These are phyloP conservation scores for Haplosporangium gracile DNA, from an alignment of 192 early-diverging fungal genomes.

Conservation along the genomic window DNA sequence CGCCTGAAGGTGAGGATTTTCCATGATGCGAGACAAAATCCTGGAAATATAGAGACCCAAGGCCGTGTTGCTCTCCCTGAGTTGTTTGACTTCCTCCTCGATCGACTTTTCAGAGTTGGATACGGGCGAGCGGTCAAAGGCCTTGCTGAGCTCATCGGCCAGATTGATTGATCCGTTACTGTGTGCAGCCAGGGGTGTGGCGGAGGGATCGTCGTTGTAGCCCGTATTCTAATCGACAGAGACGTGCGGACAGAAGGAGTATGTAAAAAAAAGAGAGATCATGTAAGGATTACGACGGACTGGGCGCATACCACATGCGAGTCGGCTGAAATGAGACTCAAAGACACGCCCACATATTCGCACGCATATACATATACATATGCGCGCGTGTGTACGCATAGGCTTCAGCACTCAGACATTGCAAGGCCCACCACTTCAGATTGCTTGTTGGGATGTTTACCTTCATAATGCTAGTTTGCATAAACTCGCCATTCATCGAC, in stretches of 20 bases:
- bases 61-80: conserved; percentile 77
- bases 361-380: no score
- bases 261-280: background rate
- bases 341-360: background rate
- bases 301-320: background rate
- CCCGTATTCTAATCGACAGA: conserved; percentile 26
- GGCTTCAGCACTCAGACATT: background rate
- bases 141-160: conserved; percentile 42
- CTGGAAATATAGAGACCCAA: conserved; percentile 82
- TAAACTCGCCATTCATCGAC: conserved; percentile 85
- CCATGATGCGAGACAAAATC: conserved; percentile 80
- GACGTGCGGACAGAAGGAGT: background rate
- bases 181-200: background rate
- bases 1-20: conserved; percentile 64
- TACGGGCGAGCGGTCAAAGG: conserved; percentile 14
- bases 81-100: conserved; percentile 69
- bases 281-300: background rate
- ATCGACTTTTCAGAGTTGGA: conserved; percentile 6
- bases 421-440: background rate
- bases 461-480: conserved; percentile 71
- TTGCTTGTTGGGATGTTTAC: conserved; percentile 44
- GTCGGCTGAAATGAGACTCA: background rate
- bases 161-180: conserved; percentile 48
- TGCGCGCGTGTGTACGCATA: background rate
- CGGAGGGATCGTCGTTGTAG: conserved; percentile 38